A percentile compares a stretch with the other conserved stretches of the same genome.
Conservation (phyloP, 2,329 filamentous ascomycete species). For the Cadophora gregata region DNA sequence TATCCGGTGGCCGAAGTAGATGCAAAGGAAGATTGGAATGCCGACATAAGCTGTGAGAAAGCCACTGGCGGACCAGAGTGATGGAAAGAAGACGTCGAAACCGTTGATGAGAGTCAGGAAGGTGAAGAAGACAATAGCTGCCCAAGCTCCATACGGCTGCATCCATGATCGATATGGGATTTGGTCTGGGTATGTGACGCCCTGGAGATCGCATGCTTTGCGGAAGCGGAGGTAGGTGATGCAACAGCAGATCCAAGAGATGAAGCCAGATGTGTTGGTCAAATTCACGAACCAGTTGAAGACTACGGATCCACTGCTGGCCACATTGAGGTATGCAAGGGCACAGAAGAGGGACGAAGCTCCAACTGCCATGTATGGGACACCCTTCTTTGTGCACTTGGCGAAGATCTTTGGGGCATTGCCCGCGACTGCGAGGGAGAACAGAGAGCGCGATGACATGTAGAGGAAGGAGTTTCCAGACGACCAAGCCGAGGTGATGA, state of each 20-base stretch:
- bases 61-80: slow-evolving; percentile 57
- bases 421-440: slow-evolving; percentile 57
- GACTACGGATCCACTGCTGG: slow-evolving; percentile 51
- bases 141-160: slow-evolving; percentile 63
- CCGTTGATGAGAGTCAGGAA: slow-evolving; percentile 66
- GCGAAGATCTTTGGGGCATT: slow-evolving; percentile 58
- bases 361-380: slow-evolving; percentile 55
- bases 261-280: slow-evolving; percentile 55
- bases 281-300: slow-evolving; percentile 63
- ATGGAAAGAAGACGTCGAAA: slow-evolving; percentile 67
- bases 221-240: slow-evolving; percentile 65
- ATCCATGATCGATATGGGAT: slow-evolving; percentile 60
- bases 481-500: slow-evolving; percentile 60
- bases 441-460: slow-evolving; percentile 57
- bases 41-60: slow-evolving; percentile 72
- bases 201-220: slow-evolving; percentile 53
- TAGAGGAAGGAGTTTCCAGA: slow-evolving; percentile 62
- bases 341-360: slow-evolving; percentile 51
- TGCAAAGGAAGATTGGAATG: slow-evolving; percentile 62
- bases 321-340: slow-evolving; percentile 56
- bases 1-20: slow-evolving; percentile 60
- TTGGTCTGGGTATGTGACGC: slow-evolving; percentile 44
- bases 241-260: slow-evolving; percentile 59
- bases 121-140: slow-evolving; percentile 57
- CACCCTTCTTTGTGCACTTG: slow-evolving; percentile 55